A percentile compares a stretch with the other conserved stretches of the same genome.
These are phyloP conservation scores for Akanthomyces muscarius DNA, from an alignment of 2,329 filamentous ascomycete genomes.

Conservation along the genomic window DNA sequence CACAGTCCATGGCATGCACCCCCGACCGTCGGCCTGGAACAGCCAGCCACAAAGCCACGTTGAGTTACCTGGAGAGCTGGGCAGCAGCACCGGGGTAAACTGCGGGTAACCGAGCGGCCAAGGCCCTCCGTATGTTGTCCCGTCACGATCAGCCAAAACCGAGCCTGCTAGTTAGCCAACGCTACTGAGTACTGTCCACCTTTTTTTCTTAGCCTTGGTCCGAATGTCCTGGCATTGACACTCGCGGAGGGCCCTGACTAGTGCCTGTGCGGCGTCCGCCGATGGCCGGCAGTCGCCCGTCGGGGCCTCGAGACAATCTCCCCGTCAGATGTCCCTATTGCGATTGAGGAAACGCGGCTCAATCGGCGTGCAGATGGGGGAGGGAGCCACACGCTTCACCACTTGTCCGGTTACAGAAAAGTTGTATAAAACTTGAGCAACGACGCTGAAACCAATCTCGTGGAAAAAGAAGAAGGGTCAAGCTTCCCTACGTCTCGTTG, in stretches of 20 bases:
- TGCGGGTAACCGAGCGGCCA: neutral
- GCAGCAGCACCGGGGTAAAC: neutral
- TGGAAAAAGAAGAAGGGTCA: no score
- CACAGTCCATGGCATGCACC: neutral
- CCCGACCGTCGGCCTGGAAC: neutral
- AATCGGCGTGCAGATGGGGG: neutral
- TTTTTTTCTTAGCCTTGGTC: neutral
- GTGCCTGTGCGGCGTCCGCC: conserved; percentile 12
- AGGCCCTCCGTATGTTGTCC: neutral
- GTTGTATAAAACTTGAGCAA: conserved; percentile 2
- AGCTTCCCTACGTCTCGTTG: no score
- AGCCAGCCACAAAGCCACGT: neutral
- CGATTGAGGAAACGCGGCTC: neutral
- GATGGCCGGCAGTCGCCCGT: conserved; percentile 11
- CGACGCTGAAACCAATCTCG: neutral
- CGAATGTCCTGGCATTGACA: neutral
- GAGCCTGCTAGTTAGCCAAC: no score
- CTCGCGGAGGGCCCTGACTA: neutral
- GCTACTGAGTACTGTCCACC: no score
- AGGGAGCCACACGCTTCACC: neutral
- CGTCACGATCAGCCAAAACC: conserved; percentile 5
- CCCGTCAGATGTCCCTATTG: conserved; percentile 3
- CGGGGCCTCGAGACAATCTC: neutral
- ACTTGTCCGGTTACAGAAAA: neutral
- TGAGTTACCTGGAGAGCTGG: no score